These are phyloP conservation scores for Priceomyces medius DNA, from an alignment of 805 yeast species.

Conservation along the genomic window DNA sequence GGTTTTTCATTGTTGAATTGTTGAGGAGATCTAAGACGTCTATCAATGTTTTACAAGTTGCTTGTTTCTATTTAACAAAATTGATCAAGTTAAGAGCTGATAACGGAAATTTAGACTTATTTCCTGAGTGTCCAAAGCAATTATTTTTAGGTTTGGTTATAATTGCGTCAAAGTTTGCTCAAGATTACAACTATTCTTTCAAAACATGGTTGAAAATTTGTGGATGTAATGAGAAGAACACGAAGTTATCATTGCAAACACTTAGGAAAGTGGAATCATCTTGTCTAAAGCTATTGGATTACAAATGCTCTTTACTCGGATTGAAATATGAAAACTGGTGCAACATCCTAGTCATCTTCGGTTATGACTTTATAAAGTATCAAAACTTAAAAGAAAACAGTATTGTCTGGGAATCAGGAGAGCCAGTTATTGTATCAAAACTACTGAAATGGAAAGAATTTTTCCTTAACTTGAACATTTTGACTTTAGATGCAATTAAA, in stretches of 20 bases:
- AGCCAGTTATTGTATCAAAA: slow-evolving; percentile 17
- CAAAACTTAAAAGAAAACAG: slow-evolving; percentile 30
- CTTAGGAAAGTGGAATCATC: slow-evolving; percentile 53
- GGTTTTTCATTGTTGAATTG: slow-evolving; percentile 49
- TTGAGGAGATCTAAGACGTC: slow-evolving; percentile 42
- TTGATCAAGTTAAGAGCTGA: slow-evolving; percentile 26
- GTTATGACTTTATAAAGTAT: slow-evolving; percentile 40
- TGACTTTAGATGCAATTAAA: slow-evolving; percentile 20
- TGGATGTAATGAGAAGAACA: slow-evolving; percentile 42
- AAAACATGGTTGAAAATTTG: slow-evolving; percentile 74
- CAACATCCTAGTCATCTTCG: slow-evolving; percentile 40
- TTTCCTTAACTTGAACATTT: slow-evolving; percentile 22
- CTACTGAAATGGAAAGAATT: slow-evolving; percentile 29
- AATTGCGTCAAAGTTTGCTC: slow-evolving; percentile 68
- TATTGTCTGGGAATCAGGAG: slow-evolving; percentile 25
- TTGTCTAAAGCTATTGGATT: slow-evolving; percentile 54
- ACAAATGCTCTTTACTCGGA: slow-evolving; percentile 53
- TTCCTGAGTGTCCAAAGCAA: slow-evolving; percentile 56
- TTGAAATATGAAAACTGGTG: slow-evolving; percentile 49
- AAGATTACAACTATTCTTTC: slow-evolving; percentile 69
- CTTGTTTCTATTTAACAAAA: slow-evolving; percentile 62
- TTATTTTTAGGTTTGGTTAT: slow-evolving; percentile 67
- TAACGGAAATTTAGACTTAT: slow-evolving; percentile 8
- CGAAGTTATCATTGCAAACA: slow-evolving; percentile 35
- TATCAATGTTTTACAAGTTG: slow-evolving; percentile 60